A percentile compares a stretch with the other conserved stretches of the same genome.
Conservation (phyloP, 2,329 filamentous ascomycete species). For the Colletotrichum lini region DNA sequence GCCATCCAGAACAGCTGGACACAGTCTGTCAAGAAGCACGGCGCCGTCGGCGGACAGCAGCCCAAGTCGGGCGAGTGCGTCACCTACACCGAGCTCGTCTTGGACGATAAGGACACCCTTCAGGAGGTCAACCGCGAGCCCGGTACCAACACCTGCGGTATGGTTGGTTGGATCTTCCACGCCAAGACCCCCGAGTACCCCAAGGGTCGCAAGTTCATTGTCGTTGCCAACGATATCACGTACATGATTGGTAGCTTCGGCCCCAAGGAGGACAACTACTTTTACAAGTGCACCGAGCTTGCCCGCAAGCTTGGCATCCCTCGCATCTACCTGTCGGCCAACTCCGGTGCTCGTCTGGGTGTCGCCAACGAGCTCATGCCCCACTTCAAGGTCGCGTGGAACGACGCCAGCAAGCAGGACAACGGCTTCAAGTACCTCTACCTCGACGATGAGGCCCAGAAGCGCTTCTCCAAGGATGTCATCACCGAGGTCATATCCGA, state of each 20-base stretch:
- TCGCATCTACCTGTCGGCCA: slow-evolving; percentile 97
- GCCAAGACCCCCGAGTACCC: slow-evolving; percentile 97
- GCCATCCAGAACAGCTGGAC: slow-evolving; percentile 96
- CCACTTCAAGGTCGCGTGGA: slow-evolving; percentile 98
- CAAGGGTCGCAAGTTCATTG: slow-evolving; percentile 90
- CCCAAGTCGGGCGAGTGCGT: slow-evolving; percentile 92
- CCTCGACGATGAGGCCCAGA: slow-evolving; percentile 87
- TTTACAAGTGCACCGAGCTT: slow-evolving; percentile 98
- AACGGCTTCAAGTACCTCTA: slow-evolving; percentile 98
- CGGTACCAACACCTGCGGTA: slow-evolving; percentile 95
- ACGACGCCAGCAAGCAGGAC: slow-evolving; percentile 84
- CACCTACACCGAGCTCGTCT: slow-evolving; percentile 92
- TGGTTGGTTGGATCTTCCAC: slow-evolving; percentile 98
- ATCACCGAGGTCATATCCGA: slow-evolving; percentile 90
- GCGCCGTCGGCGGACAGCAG: slow-evolving; percentile 82
- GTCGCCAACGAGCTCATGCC: slow-evolving; percentile 97
- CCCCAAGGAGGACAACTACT: slow-evolving; percentile 96
- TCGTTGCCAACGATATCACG: slow-evolving; percentile 99
- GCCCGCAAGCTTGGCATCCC: slow-evolving; percentile 95
- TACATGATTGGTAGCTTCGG: slow-evolving; percentile 99
- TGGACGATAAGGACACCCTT: slow-evolving; percentile 93
- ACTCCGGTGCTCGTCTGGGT: slow-evolving; percentile 97
- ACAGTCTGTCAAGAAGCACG: slow-evolving; percentile 80
- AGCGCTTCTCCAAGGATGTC: slow-evolving; percentile 81
- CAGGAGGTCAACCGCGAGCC: slow-evolving; percentile 95